Conservation (phyloP, 495 filamentous ascomycete genomes). For the Halenospora varia region DNA sequence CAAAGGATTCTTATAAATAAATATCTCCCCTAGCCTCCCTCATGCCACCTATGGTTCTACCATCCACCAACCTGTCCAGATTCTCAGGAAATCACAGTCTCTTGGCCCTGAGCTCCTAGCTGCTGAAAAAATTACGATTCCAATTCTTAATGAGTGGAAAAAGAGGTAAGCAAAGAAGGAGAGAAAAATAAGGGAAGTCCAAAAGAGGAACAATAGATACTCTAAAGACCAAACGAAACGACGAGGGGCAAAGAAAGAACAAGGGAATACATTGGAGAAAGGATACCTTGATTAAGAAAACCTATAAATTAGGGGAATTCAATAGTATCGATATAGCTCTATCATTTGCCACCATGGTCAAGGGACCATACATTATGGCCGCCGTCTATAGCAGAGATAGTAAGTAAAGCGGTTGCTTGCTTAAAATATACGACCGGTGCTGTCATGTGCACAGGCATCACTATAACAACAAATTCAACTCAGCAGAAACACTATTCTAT, state of each 20-base stretch:
- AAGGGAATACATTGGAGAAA: constrained; percentile 17
- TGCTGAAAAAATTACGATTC: too few relatives aligned
- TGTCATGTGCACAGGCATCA: background rate
- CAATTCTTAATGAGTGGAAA: too few relatives aligned
- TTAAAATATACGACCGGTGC: constrained; percentile 1
- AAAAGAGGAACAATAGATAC: too few relatives aligned
- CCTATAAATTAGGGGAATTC: constrained; percentile 19
- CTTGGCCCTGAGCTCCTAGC: too few relatives aligned
- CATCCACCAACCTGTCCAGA: too few relatives aligned
- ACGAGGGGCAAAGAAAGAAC: constrained; percentile 14
- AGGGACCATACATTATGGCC: constrained; percentile 7
- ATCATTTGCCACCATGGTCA: constrained; percentile 14
- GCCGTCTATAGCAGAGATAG: constrained; percentile 2
- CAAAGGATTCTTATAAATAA: too few relatives aligned
- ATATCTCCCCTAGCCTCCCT: too few relatives aligned
- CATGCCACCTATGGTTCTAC: too few relatives aligned
- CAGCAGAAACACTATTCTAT: background rate
- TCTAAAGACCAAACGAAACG: constrained; percentile 5
- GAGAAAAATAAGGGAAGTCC: too few relatives aligned
- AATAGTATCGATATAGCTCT: constrained; percentile 16
- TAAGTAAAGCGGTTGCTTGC: constrained; percentile 1
- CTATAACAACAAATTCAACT: background rate
- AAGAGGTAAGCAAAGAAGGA: too few relatives aligned
- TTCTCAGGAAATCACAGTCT: too few relatives aligned
- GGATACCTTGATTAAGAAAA: constrained; percentile 18